phyloP scores from a whole-genome alignment of 805 yeast species.

The Danielia reshetovae region DNA sequence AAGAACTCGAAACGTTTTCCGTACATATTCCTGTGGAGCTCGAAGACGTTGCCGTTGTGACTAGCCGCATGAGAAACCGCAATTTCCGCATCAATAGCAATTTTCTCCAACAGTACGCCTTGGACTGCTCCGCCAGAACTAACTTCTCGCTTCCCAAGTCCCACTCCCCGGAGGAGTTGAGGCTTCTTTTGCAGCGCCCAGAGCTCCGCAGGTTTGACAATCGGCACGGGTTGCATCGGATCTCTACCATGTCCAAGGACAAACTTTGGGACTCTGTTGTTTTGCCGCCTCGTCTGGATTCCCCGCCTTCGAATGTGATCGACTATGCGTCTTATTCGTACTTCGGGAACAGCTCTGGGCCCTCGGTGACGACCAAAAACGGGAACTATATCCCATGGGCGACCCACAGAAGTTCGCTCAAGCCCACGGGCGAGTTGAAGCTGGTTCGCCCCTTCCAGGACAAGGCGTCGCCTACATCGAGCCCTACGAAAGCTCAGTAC shows the following conservation, averaged over 20 bases:
- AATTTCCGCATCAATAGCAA: constrained; percentile 15
- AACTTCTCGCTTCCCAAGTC: constrained; percentile 6
- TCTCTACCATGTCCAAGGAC: constrained; percentile 14
- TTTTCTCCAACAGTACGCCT: constrained; percentile 15
- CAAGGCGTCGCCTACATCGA: constrained; percentile 9
- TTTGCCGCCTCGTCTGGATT: constrained; percentile 48
- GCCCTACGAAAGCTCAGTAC: constrained; percentile 15
- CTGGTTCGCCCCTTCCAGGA: constrained; percentile 9
- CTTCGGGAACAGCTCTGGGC: constrained; percentile 18
- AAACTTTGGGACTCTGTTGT: constrained; percentile 32
- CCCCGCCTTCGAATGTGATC: constrained; percentile 18
- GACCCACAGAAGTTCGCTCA: constrained; percentile 14
- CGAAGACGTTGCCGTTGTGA: neutral
- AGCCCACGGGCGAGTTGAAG: constrained; percentile 34
- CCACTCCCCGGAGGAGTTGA: constrained; percentile 4
- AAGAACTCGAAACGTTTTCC: constrained; percentile 4
- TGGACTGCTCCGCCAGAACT: constrained; percentile 13
- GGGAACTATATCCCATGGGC: constrained; percentile 26
- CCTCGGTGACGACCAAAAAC: constrained; percentile 16
- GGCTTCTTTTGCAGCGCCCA: constrained; percentile 4
- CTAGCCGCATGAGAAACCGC: constrained; percentile 8
- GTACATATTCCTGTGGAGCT: neutral
- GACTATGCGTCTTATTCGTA: constrained; percentile 21
- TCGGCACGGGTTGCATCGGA: neutral
- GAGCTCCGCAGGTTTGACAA: constrained; percentile 2